Evolutionary conservation across 2,329 filamentous ascomycete species (phyloP).

Genomic region (Purpureocillium lavendulum): DNA sequence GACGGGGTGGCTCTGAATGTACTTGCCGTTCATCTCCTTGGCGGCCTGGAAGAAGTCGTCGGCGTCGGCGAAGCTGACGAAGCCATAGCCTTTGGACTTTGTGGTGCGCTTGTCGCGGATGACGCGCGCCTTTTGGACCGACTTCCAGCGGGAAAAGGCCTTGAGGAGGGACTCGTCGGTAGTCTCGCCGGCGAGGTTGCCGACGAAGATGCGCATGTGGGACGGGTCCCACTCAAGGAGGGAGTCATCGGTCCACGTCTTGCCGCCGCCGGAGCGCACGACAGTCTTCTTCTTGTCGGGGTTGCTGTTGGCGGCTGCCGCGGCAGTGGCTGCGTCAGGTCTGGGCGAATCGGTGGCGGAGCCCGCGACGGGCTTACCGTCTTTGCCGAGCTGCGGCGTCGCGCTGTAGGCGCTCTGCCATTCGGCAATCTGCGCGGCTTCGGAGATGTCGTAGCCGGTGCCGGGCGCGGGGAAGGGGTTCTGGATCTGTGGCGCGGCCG

Average conservation of each 20-base stretch:
- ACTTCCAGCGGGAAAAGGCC: slow-evolving; percentile 81
- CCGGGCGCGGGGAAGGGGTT: slow-evolving; percentile 72
- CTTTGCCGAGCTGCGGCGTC: slow-evolving; percentile 19
- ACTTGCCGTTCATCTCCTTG: slow-evolving; percentile 98
- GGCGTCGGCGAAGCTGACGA: slow-evolving; percentile 89
- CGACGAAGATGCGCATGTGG: slow-evolving; percentile 91
- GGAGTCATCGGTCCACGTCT: slow-evolving; percentile 82
- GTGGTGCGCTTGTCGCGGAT: slow-evolving; percentile 92
- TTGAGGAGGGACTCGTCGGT: slow-evolving; percentile 94
- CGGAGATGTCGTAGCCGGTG: slow-evolving; percentile 60
- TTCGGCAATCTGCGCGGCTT: slow-evolving; percentile 85
- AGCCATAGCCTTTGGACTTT: slow-evolving; percentile 94
- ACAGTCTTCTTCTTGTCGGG: slow-evolving; percentile 76
- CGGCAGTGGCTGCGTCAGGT: slow-evolving; percentile 29
- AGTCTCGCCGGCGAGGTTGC: slow-evolving; percentile 93
- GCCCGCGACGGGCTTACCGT: slow-evolving; percentile 20
- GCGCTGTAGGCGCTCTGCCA: slow-evolving; percentile 83
- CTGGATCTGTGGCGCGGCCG: slow-evolving; percentile 59
- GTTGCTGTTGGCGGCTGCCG: slow-evolving; percentile 23
- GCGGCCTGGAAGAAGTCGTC: slow-evolving; percentile 96
- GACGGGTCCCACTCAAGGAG: slow-evolving; percentile 93
- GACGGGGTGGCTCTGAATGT: slow-evolving; percentile 95
- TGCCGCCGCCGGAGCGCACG: slow-evolving; percentile 77
- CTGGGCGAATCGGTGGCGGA: slow-evolving; percentile 18
- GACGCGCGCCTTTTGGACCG: slow-evolving; percentile 86